These are phyloP conservation scores for Podospora fimiseda DNA, from an alignment of 495 filamentous ascomycete species.

Conservation along the genomic window DNA sequence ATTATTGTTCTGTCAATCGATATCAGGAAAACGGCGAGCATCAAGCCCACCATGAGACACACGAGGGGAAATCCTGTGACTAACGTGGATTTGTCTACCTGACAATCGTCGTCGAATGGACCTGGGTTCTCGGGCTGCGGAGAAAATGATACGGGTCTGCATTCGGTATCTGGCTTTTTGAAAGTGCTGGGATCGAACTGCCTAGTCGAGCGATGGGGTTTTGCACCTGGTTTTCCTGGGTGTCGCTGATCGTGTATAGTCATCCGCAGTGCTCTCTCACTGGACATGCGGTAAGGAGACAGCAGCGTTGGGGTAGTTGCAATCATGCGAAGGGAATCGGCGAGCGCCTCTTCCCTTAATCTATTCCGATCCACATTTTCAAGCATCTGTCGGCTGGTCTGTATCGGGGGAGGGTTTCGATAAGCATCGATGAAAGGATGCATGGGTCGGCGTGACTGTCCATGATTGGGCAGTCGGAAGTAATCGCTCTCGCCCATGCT, in stretches of 20 bases:
- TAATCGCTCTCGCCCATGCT: neutral
- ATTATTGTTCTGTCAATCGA: constrained; percentile 41
- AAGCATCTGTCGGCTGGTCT: neutral
- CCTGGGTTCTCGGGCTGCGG: neutral
- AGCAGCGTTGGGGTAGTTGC: constrained; percentile 6
- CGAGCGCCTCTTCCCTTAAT: neutral
- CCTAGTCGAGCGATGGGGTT: constrained; percentile 8
- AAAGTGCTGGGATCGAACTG: constrained; percentile 1
- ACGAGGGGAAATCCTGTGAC: constrained; percentile 26
- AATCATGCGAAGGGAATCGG: constrained; percentile 1
- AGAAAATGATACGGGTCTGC: neutral
- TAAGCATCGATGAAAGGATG: neutral
- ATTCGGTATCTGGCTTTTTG: neutral
- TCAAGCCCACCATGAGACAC: constrained; percentile 30
- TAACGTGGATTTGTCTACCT: constrained; percentile 13
- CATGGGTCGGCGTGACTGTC: neutral
- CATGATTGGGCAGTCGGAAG: neutral
- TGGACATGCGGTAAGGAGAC: constrained; percentile 10
- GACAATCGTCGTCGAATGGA: constrained; percentile 1
- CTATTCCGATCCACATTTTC: no score
- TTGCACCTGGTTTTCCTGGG: constrained; percentile 22
- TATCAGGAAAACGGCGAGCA: constrained; percentile 34
- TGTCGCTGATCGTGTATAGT: constrained; percentile 29
- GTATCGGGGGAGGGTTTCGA: neutral
- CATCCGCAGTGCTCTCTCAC: constrained; percentile 10